Base-by-base conservation (phyloP, 495 filamentous ascomycete genomes). In the Penicillium nucicola region DNA sequence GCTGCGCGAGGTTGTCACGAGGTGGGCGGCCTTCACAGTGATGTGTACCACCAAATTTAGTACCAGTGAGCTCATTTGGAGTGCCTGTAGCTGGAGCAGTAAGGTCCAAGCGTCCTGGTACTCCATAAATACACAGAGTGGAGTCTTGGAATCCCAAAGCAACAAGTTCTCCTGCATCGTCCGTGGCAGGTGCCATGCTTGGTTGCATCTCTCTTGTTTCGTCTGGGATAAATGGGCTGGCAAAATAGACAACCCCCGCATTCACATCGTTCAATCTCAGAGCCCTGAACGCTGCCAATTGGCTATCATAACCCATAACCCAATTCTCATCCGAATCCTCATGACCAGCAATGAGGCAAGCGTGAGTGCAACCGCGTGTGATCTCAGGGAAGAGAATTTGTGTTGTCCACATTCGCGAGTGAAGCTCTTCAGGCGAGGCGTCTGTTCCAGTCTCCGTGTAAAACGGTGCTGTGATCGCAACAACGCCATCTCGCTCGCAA, bases 371-470 rank as follows among this genome's bases (percentile, higher is more conserved):
- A 32, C 86, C 84, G 33, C 80, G 77, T 45, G 83, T 89, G 15
- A 80, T 83, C 47, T 91, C 87, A 1, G 89, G 89, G 42, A 95
- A 95, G 1, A 95, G 71, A 22, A 95, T 91, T 34, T 92, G 90
- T 1, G 89, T 91, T 36, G 89, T 95, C 89, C 89, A 95, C 60
- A 92, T 76, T 6, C 84, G 84, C 59, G 85, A 87, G 33, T 92
- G 78, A 45, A 84, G 76, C 51, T 89, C 85, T 38, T 81, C 75
- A 19, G 69, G 67, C 9, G 82, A 81, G n/a, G 64, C 52, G 38
- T 75, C 72, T 10, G 56, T 60, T 14, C 65, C 70, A 18, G 70
- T 65, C 46, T 77, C 76, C 6, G 72, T 68, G 58, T 89, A 89
- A 60, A 90, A 92, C 9, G 90, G 89, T 5, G 88, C 89, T 0